Evolutionary conservation across 2,329 filamentous ascomycete genomes (phyloP).

Genomic region (Fusarium caatingaense): DNA sequence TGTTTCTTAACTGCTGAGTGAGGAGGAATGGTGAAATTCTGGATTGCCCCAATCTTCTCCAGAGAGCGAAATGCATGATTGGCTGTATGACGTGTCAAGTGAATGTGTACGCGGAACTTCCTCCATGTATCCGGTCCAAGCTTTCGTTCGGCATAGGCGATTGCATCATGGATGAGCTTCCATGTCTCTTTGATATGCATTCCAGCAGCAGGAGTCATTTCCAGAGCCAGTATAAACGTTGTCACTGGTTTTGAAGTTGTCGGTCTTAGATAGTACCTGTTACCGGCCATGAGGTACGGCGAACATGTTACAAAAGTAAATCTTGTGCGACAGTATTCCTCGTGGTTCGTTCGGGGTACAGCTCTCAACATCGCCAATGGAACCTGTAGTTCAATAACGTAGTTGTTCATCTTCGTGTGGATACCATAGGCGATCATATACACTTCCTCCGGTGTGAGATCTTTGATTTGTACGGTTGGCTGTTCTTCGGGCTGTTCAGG

Average conservation of each 20-base stretch:
- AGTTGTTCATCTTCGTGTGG: too few relatives aligned
- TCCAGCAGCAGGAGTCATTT: fast-evolving
- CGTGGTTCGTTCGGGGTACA: neutral
- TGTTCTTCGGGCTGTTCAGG: too few relatives aligned
- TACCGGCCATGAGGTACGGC: neutral
- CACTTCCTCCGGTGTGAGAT: neutral
- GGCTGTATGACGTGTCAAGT: fast-evolving
- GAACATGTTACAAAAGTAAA: constrained; percentile 6
- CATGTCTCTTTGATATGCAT: neutral
- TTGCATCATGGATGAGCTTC: neutral
- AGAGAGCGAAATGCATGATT: neutral
- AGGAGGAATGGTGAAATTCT: neutral
- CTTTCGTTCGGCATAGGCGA: neutral
- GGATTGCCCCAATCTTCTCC: neutral
- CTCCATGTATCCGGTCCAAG: neutral
- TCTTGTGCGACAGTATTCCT: constrained; percentile 4
- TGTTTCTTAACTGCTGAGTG: fast-evolving
- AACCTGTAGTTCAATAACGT: neutral
- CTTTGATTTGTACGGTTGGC: fast-evolving
- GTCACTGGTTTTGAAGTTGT: neutral
- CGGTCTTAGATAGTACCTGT: neutral
- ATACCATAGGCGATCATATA: neutral
- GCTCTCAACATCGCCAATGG: neutral
- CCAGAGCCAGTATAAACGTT: neutral
- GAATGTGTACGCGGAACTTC: neutral